phyloP scores from a whole-genome alignment of 2,329 filamentous ascomycete species.

The Neoscytalidium dimidiatum region DNA sequence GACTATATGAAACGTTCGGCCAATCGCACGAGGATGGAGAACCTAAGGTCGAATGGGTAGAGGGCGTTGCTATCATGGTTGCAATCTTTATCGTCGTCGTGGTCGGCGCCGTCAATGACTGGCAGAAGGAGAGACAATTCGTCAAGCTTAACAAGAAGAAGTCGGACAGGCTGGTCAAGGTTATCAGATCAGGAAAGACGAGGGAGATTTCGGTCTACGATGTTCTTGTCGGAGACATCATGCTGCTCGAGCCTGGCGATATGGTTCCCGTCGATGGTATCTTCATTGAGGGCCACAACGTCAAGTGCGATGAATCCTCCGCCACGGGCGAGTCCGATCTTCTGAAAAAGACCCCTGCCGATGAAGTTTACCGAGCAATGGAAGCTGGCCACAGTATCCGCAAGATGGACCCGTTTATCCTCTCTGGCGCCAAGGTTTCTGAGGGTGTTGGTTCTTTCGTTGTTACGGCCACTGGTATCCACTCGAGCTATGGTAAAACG shows the following conservation, averaged over 20 bases:
- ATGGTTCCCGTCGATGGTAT: conserved; percentile 73
- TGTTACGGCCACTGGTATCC: conserved; percentile 71
- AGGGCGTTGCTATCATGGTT: conserved; percentile 76
- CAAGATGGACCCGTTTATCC: conserved; percentile 81
- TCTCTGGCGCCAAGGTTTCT: conserved; percentile 79
- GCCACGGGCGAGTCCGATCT: conserved; percentile 76
- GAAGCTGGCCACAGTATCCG: conserved; percentile 61
- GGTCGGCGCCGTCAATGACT: conserved; percentile 78
- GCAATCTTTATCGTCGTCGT: conserved; percentile 75
- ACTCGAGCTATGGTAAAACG: conserved; percentile 75
- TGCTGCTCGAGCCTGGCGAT: conserved; percentile 73
- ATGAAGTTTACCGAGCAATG: conserved; percentile 67
- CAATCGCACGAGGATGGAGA: conserved; percentile 43
- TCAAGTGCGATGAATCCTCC: conserved; percentile 73
- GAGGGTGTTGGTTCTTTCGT: conserved; percentile 76
- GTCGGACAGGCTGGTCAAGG: conserved; percentile 72
- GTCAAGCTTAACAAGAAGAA: conserved; percentile 80
- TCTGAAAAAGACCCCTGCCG: conserved; percentile 65
- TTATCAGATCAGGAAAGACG: conserved; percentile 72
- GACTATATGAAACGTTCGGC: conserved; percentile 67
- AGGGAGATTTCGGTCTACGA: conserved; percentile 71
- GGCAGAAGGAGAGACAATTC: conserved; percentile 80
- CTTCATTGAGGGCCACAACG: conserved; percentile 66
- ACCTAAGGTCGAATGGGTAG: conserved; percentile 73
- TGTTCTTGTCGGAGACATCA: conserved; percentile 71